phyloP scores from a whole-genome alignment of 1,284 basidiomycete species.

The Fistulina hepatica region DNA sequence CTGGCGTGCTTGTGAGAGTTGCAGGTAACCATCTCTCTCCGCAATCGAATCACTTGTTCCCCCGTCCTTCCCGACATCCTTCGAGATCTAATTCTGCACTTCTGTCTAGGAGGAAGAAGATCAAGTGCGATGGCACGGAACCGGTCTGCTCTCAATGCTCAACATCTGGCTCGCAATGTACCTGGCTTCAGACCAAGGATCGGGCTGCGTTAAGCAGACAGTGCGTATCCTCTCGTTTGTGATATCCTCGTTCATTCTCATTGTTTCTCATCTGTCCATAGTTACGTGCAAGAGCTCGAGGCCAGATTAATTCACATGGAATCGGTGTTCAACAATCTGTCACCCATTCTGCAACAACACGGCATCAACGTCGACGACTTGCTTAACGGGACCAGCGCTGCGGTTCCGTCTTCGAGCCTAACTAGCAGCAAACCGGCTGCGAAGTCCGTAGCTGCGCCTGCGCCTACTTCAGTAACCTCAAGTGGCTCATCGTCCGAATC shows the following conservation, averaged over 20 bases:
- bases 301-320: slow-evolving; percentile 78
- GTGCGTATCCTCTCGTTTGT: slow-evolving; percentile 34
- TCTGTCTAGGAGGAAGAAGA: slow-evolving; percentile 65
- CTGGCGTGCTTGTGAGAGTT: slow-evolving; percentile 77
- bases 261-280: slow-evolving; percentile 23
- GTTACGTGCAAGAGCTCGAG: slow-evolving; percentile 82
- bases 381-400: slow-evolving; percentile 28
- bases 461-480: slow-evolving; percentile 30
- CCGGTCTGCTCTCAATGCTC: slow-evolving; percentile 75
- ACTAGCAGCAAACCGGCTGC: slow-evolving; percentile 17
- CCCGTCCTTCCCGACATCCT: slow-evolving; percentile 12
- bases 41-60: too few relatives aligned
- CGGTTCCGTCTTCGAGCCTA: slow-evolving; percentile 22
- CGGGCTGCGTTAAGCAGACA: slow-evolving; percentile 76
- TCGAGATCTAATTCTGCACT: slow-evolving; percentile 14
- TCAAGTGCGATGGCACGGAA: slow-evolving; percentile 78
- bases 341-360: slow-evolving; percentile 63
- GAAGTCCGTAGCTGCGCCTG: slow-evolving; percentile 25
- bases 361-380: slow-evolving; percentile 29
- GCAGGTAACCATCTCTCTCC: slow-evolving; percentile 40
- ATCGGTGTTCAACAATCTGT: slow-evolving; percentile 62
- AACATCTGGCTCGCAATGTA: slow-evolving; percentile 61
- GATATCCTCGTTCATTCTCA: slow-evolving; percentile 3
- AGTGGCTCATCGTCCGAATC: too few relatives aligned
- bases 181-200: slow-evolving; percentile 80